Base-by-base conservation (phyloP, 75 land plant species). In the Pinus albicaulis region DNA sequence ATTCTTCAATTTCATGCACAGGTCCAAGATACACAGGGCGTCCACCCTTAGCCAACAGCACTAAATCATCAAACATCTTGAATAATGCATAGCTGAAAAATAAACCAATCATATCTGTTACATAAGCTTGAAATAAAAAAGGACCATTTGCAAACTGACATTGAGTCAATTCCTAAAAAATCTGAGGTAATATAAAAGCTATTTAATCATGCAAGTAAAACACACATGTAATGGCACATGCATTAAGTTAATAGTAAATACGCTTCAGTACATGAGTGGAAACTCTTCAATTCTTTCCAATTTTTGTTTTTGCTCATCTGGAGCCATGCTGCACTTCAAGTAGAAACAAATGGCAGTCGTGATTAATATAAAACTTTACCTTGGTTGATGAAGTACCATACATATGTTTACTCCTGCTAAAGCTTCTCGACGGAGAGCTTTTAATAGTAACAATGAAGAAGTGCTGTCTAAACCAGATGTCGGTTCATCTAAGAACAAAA, bases 331-430 rank as follows among this genome's bases (percentile, higher is more conserved):
- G 11, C 71, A 68, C 20, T 19, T 41, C 48, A 66, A 68, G 48
- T 3, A 68, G 41, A 68, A 38, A 44, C 41, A 68, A 3, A 41
- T 41, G 19, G 14, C 36, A 31, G 69, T 15, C 41, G 23, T n/a
- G 23, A 55, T 23, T 55, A 20, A 20, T 22, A 31, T 13, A 31
- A 17, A 79, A 23, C 8, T 34, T 38, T 75, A 96, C 99, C 99
- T 97, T 26, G 99, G 98, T 72, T 95, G 98, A 80, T 97, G 99
- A 85, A 97, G 86, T n/a, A 97, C 99, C 90, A 95, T 85, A 76
- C 82, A 82, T 56, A 97, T 86, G 56, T 95, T 97, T 5, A 95
- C 99, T 34, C 99, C 98, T 80, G 84, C 95, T 76, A 88, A 84
- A 57, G 99, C 95, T 77, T 97, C 98, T 64, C 95, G 90, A 19